Evolutionary conservation across 2,329 filamentous ascomycete genomes (phyloP), one percentile per base, ranked within the genome.

Genomic region (Ustulina deusta): DNA sequence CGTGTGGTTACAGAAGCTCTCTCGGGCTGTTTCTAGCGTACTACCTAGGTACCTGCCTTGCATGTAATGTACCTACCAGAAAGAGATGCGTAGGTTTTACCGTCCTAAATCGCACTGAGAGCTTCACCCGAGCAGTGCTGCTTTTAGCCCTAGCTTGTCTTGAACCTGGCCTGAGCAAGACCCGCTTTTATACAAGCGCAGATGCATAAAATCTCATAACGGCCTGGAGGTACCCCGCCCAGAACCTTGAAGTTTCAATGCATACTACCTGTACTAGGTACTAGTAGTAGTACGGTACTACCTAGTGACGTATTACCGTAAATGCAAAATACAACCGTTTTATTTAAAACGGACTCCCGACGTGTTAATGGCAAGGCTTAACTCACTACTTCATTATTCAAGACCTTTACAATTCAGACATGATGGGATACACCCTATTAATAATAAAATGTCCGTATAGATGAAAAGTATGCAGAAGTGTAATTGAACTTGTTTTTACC

Each of bases 1-100:
- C 6, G 61, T 42, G 25, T 57, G 46, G 10, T 48, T 59, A 54
- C 29, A 57, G 63, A 52, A 58, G 64, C 52, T 57, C 44, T 59
- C 38, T 25, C n/a, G n/a, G 6, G 15, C 13, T 42, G 6, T 25
- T 2, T 15, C n/a, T 42, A 27, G 13, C 34, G 22, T 56, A 34
- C n/a, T 7, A 25, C 36, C 6, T 56, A n/a, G 25, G 48, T 27
- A 51, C 25, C 34, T 22, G 13, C 20, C 1, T 1, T 32, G 9
- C 6, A 13, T 10, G 6, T n/a, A n/a, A n/a, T n/a, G n/a, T n/a
- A n/a, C n/a, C n/a, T n/a, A n/a, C n/a, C n/a, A n/a, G n/a, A n/a
- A n/a, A n/a, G n/a, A n/a, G n/a, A n/a, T n/a, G n/a, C n/a, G n/a
- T 36, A 36, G 34, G 34, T 36, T 36, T 36, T 36, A 36, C 34